Evolutionary conservation across 345 rosid species (phyloP), one percentile per base, ranked within the genome.

Genomic region (Populus simonii): DNA sequence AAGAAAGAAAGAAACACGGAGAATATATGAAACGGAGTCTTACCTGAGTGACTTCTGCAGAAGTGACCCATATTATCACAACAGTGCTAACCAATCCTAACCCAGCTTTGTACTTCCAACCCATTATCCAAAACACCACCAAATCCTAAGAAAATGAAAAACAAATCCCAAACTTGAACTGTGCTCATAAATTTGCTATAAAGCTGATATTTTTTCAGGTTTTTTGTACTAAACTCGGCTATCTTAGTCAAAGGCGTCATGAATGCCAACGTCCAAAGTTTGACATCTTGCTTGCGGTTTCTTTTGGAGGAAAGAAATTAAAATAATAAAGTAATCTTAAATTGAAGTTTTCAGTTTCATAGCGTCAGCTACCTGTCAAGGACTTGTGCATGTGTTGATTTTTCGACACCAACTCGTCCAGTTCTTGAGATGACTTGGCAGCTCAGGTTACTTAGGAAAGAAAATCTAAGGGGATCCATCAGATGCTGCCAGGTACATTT

Each of bases 41-140:
- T 71, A 90, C 95, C 98, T 92, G 98, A 83, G 97, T 92, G 66
- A 92, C 95, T 87, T 92, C 95, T 45, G 96, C 98, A 41, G 94
- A 93, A 80, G 93, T 82, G 78, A 93, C 96, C 98, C 96, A 92
- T 75, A 89, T 83, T 72, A 89, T 76, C 72, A 90, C 92, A 74
- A 79, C 82, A 0, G 82, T 68, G 55, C 85, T 91, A 25, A 90
- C 84, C 81, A 90, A 77, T 31, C 86, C 86, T 55, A 89, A 80
- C 55, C 94, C 94, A 76, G 85, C 85, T 38, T 80, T 79, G 70
- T 90, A 90, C 71, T 82, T 86, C 91, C 90, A 86, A 80, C 85
- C 92, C 89, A 86, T 86, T 57, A 67, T 7, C 61, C 22, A 7
- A 38, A 73, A 66, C 20, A 2, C 68, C 69, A 38, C 75, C 23